These are phyloP conservation scores for Drechslerella stenobrocha DNA, from an alignment of 2,329 filamentous ascomycete species.

Conservation along the genomic window DNA sequence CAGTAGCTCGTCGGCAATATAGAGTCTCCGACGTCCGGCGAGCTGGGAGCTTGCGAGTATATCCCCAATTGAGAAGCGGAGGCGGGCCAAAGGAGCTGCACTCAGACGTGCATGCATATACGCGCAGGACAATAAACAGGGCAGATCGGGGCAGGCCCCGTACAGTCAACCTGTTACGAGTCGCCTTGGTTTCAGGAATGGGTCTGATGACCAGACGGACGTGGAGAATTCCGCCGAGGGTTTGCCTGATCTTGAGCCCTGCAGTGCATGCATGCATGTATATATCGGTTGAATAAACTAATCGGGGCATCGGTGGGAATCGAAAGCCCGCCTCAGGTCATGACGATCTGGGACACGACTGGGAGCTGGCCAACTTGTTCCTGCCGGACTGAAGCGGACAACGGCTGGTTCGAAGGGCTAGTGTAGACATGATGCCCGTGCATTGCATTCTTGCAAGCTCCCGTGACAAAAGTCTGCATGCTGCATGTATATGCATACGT, in stretches of 20 bases:
- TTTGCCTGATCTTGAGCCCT: no score
- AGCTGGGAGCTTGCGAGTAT: background rate
- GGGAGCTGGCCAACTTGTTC: no score
- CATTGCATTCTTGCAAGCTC: background rate
- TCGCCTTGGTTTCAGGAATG: no score
- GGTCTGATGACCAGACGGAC: background rate
- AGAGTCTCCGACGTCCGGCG: background rate
- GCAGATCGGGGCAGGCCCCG: background rate
- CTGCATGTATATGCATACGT: background rate
- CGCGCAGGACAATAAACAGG: background rate
- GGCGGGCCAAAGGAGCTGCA: constrained; percentile 1
- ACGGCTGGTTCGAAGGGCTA: no score
- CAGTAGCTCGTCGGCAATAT: background rate
- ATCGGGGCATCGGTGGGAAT: background rate
- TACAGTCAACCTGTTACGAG: no score
- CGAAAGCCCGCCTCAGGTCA: no score
- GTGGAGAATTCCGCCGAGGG: background rate
- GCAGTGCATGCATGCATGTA: background rate
- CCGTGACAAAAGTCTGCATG: background rate
- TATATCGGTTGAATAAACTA: background rate
- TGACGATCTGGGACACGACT: no score
- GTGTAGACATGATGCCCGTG: no score
- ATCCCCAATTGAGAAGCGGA: constrained; percentile 2
- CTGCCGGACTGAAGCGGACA: no score
- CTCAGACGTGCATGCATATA: background rate